Evolutionary conservation across 352 stramenopile species (phyloP), one percentile per base, ranked within the genome.

Genomic region (Phytophthora parvispora): DNA sequence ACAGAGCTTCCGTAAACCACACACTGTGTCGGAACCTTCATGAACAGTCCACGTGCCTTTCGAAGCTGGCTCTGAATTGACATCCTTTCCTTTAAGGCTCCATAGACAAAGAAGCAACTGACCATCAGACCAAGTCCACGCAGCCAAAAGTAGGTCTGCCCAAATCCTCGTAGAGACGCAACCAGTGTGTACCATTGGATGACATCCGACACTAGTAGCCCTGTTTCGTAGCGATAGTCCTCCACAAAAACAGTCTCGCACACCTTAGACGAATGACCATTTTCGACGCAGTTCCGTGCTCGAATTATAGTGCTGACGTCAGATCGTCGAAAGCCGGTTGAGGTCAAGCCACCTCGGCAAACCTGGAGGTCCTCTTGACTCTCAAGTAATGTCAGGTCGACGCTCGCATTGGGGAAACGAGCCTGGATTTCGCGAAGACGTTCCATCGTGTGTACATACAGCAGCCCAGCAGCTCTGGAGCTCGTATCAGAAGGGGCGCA

Each of bases 1-100:
- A 89, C 70, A 0, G 62, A 53, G 32, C 75, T 83, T 7, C 81
- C 81, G 40, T 83, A 88, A 18, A 89, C 67, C 6, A 91, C 64
- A 28, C 75, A 83, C 50, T 91, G 80, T 16, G 65, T 83, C 3
- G 83, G 80, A n/a, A 82, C 51, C 36, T 55, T 79, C 12, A 80
- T 63, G 25, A 90, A 80, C 6, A 86, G 25, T 4, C 28, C 8
- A 18, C 64, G n/a, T 27, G 72, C 34, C 48, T 57, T 61, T 42
- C 45, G 27, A n/a, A 75, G 3, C 7, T 15, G 34, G 0, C 42
- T 28, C 15, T 27, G 18, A 0, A 31, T 29, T 7, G 28, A 9
- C 6, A 32, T n/a, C n/a, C 3, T 16, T 58, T 53, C 16, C 53
- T 65, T 22, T 10, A 24, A n/a, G 22, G 34, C 49, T 4, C 42